These are phyloP conservation scores for Mycogone perniciosa DNA, from an alignment of 2,329 filamentous ascomycete species.

Conservation along the genomic window DNA sequence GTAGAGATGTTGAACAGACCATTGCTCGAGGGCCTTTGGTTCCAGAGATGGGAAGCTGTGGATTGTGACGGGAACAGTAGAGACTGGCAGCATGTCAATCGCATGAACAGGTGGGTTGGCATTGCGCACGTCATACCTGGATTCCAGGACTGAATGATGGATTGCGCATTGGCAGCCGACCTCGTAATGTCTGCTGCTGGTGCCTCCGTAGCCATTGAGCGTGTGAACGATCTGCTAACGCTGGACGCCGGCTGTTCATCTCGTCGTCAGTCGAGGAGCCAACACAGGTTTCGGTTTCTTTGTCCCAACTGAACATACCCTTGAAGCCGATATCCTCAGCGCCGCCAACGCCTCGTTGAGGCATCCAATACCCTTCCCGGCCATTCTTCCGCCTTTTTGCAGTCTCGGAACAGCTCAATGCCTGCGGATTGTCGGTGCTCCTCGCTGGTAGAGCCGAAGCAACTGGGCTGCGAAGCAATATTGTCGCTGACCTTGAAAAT, in stretches of 20 bases:
- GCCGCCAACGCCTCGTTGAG: conserved; percentile 48
- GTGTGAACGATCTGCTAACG: conserved; percentile 37
- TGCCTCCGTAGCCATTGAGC: conserved; percentile 52
- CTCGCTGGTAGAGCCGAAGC: no score
- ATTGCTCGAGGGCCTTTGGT: conserved; percentile 69
- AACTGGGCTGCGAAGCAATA: background rate
- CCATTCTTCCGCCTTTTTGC: conserved; percentile 29
- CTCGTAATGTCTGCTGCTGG: conserved; percentile 33
- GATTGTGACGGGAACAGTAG: conserved; percentile 73
- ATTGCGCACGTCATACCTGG: conserved; percentile 32
- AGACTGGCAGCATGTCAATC: conserved; percentile 32
- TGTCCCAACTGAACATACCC: conserved; percentile 20
- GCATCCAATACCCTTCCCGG: conserved; percentile 42
- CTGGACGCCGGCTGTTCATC: conserved; percentile 25
- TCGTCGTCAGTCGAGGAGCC: background rate
- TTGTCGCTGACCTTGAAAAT: conserved; percentile 8
- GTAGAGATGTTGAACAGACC: conserved; percentile 74
- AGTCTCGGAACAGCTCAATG: conserved; percentile 12
- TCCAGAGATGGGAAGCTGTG: conserved; percentile 88
- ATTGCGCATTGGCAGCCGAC: conserved; percentile 26
- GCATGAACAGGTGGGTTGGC: background rate
- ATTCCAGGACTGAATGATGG: conserved; percentile 37
- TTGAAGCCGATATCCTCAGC: conserved; percentile 39
- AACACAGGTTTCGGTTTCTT: background rate
- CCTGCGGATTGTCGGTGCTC: background rate